phyloP scores from a whole-genome alignment of 176 grass and related monocot species.

The Cenchrus americanus region DNA sequence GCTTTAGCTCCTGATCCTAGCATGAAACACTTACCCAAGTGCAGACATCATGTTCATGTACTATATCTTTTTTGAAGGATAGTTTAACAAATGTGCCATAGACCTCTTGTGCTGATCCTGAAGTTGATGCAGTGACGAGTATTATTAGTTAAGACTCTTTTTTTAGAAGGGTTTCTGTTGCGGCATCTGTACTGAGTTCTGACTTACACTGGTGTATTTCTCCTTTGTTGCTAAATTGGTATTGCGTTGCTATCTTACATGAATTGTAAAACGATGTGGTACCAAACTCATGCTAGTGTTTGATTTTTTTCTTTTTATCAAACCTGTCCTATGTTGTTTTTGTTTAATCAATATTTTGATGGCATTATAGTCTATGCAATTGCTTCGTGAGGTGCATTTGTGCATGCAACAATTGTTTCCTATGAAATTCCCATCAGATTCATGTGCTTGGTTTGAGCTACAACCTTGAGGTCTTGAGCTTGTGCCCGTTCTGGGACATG shows the following conservation, averaged over 20 bases:
- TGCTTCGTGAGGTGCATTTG: not conserved
- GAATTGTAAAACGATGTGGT: not conserved
- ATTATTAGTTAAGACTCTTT: not conserved
- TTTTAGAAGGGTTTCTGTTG: not conserved
- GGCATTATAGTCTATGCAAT: not conserved
- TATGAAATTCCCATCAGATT: not conserved
- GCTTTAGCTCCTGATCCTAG: not conserved
- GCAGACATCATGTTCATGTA: not conserved
- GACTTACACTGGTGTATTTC: not conserved
- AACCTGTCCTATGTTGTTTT: not conserved
- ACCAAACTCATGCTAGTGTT: not conserved
- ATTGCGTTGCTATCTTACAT: not conserved
- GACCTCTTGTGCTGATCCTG: conserved; percentile 1
- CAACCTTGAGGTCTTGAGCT: not conserved
- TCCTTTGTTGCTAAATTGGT: not conserved
- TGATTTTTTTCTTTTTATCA: not conserved
- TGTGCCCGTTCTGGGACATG: not conserved
- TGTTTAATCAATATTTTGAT: not conserved
- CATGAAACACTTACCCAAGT: not conserved
- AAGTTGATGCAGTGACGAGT: conserved; percentile 4
- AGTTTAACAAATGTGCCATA: not conserved
- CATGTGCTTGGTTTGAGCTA: not conserved
- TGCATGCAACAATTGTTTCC: not conserved
- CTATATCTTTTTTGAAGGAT: not conserved
- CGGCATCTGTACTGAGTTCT: not conserved